These are phyloP conservation scores for Alternaria brassicae DNA, from an alignment of 2,329 filamentous ascomycete genomes.

Conservation along the genomic window DNA sequence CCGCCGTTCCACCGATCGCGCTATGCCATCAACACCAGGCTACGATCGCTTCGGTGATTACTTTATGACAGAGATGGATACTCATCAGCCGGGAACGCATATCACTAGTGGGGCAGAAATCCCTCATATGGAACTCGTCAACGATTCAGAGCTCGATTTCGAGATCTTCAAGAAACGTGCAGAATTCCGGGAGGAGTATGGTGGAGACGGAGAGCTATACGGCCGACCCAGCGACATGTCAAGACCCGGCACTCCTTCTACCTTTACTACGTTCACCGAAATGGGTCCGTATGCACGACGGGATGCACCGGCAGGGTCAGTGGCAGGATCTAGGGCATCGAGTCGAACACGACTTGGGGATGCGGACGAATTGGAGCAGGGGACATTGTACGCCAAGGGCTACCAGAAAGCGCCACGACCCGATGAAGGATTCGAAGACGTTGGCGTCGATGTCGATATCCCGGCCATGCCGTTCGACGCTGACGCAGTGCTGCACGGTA, in stretches of 20 bases:
- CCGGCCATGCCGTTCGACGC: slow-evolving; percentile 31
- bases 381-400: slow-evolving; percentile 35
- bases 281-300: slow-evolving; percentile 22
- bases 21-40: slow-evolving; percentile 62
- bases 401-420: slow-evolving; percentile 32
- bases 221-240: slow-evolving; percentile 66
- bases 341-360: slow-evolving; percentile 32
- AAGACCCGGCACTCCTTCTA: slow-evolving; percentile 40
- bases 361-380: slow-evolving; percentile 25
- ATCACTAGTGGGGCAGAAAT: slow-evolving; percentile 7
- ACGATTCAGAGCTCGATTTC: slow-evolving; percentile 85
- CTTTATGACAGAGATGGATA: slow-evolving; percentile 77
- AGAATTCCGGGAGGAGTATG: slow-evolving; percentile 86
- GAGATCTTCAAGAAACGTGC: slow-evolving; percentile 87
- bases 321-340: slow-evolving; percentile 25
- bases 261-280: slow-evolving; percentile 37
- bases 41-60: slow-evolving; percentile 73
- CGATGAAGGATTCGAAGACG: slow-evolving; percentile 25
- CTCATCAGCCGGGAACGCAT: slow-evolving; percentile 61
- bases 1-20: slow-evolving; percentile 38
- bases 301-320: slow-evolving; percentile 17
- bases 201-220: slow-evolving; percentile 67
- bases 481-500: slow-evolving; percentile 28
- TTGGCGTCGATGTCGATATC: slow-evolving; percentile 31
- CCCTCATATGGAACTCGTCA: slow-evolving; percentile 82